Base-by-base conservation (phyloP, 768 basidiomycete species). In the Mrakia blollopis region DNA sequence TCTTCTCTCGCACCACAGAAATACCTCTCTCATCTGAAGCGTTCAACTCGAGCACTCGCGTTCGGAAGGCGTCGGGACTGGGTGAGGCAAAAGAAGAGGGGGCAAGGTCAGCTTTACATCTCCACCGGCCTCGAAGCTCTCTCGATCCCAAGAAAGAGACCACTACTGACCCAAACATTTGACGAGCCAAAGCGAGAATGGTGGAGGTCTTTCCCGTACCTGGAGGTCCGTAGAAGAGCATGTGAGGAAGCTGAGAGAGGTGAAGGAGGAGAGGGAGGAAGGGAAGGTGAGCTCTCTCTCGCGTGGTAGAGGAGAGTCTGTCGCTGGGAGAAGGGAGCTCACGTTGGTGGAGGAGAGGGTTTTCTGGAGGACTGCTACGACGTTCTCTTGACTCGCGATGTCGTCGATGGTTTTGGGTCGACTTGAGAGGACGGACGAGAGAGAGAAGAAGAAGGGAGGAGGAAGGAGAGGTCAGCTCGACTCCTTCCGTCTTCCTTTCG, bases 11-110 rank as follows among this genome's bases (percentile, higher is more conserved):
- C 21, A 99, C 97, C 78, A 99, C 94, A 77, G 88, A 86, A 82
- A 99, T 99, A 54, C 97, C 97, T 81, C 97, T 91, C 83, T 99
- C 97, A 82, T 99, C 97, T 5, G 97, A 98, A 9, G 97, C 97
- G 83, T 99, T 99, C 23, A 99, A 86, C 83, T 99, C 97, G 23
- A 99, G 88, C 0, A 99, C 96, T 16, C 97, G 89, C 47, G 91
- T 89, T 76, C 90, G 88, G 81, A 98, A 97, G 82, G 97, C 92
- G 79, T 98, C 95, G 72, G 96, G 97, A 35, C 95, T 96, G 35
- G n/a, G 11, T 52, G 13, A 39, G 3, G n/a, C 16, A 41, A 39
- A 23, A 23, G 65, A 37, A 28, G 44, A 28, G 10, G 28, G 44
- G 11, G 21, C 18, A 10, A 30, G 69, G 70, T 72, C 32, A 72